Conservation (phyloP, 129 eudicot species). For the Apium graveolens region DNA sequence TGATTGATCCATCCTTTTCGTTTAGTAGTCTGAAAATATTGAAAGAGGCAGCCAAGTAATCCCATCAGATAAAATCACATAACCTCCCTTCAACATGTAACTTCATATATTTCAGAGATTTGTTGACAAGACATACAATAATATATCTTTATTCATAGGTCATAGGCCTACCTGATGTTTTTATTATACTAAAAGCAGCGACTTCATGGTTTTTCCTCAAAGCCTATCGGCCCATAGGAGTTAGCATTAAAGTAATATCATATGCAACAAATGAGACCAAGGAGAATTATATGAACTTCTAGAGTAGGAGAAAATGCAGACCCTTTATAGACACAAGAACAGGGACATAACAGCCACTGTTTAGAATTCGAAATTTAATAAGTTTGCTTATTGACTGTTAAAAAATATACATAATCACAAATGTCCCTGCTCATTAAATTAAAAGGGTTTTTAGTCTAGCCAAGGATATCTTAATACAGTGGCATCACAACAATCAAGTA, state of each 20-base stretch:
- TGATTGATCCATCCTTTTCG: slow-evolving; percentile 95
- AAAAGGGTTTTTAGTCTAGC: not conserved
- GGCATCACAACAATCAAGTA: not conserved
- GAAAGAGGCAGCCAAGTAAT: slow-evolving; percentile 3
- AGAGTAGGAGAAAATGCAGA: not conserved
- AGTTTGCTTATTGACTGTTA: not conserved
- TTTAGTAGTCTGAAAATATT: slow-evolving; percentile 54
- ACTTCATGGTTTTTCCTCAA: not conserved
- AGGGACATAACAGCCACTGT: not conserved
- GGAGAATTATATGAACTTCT: not conserved
- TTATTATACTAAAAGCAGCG: not conserved
- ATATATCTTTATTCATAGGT: not conserved
- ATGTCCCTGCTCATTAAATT: too few relatives aligned
- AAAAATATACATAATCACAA: not conserved
- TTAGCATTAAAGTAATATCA: not conserved
- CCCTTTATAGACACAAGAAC: not conserved
- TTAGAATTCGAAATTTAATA: not conserved
- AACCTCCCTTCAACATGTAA: not conserved
- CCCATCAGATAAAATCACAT: not conserved
- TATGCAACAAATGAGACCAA: not conserved
- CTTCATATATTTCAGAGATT: not conserved
- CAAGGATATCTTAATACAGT: not conserved
- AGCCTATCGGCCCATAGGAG: not conserved
- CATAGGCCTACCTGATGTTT: not conserved
- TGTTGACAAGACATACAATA: not conserved